Base-by-base conservation (phyloP, 805 yeast genomes). In the Maudiozyma barnettii region DNA sequence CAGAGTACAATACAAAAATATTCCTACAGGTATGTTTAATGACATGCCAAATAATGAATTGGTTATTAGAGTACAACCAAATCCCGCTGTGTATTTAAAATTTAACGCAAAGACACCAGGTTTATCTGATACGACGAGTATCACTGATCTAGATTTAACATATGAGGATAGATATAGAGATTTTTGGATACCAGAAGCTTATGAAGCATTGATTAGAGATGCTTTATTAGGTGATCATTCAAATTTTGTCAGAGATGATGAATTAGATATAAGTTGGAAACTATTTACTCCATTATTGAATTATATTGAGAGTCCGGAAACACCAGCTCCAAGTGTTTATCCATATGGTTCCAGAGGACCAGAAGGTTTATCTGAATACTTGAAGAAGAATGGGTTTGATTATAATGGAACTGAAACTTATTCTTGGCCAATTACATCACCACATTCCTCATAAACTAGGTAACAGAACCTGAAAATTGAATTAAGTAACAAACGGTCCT, bases 211-310 rank as follows among this genome's bases (percentile, higher is more conserved):
- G 58, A 88, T 91, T 59, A 79, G 95, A 67, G 98, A 91, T 68
- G 84, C 91, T 53, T 68, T 84, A 63, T 77, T 79, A 56, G 98
- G 95, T 48, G 95, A 90, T 68, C 99, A 93, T 70, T 85, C 98
- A 45, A 91, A 90, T 72, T 91, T 91, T 66, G 98, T 91, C 36
- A 83, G 99, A 71, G 97, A 91, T 64, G 99, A 91, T 64, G 99
- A 91, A 72, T 77, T 93, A 62, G 96, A 90, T 48, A 81, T 83
- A 49, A 83, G 95, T 51, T 91, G 99, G 99, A 77, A 76, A 56
- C 72, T 91, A 50, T 93, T 91, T 73, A 93, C 98, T n/a, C 98
- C 98, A 14, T 73, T 93, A 55, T 76, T 93, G 63, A 72, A 93
- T 51, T 74, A 77, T 66, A 73, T 93, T 49, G 98, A 91, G 68